Percentiles rank a stretch among this genome's conserved stretches.
phyloP scores from a whole-genome alignment of 2,329 filamentous ascomycete species.

The Ophiocordyceps sinensis region DNA sequence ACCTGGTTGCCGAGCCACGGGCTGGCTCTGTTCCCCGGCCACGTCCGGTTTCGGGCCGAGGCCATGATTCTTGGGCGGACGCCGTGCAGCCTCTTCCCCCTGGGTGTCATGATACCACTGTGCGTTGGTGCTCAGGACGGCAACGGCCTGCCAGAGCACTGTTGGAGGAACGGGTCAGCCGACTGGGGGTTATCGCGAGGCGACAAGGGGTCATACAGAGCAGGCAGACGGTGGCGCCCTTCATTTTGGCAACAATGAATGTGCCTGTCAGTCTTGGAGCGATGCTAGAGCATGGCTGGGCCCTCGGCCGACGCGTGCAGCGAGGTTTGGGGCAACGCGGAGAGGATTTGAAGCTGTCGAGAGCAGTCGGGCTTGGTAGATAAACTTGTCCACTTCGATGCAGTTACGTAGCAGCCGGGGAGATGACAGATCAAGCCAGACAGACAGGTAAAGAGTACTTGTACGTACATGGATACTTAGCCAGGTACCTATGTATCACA shows the following conservation, averaged over 20 bases:
- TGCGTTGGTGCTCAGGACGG: constrained; percentile 21
- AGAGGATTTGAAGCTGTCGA: constrained; percentile 1
- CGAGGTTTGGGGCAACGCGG: not conserved
- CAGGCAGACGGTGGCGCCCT: constrained; percentile 23
- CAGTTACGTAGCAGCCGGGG: not conserved
- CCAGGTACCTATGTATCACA: too few relatives aligned
- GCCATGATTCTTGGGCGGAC: constrained; percentile 16
- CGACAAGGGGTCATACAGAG: constrained; percentile 19
- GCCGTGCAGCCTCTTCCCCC: constrained; percentile 14
- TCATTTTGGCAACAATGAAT: constrained; percentile 24
- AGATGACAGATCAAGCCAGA: not conserved
- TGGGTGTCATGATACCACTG: constrained; percentile 21
- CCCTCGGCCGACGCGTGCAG: not conserved
- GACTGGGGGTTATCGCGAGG: not conserved
- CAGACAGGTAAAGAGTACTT: too few relatives aligned
- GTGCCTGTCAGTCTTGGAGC: constrained; percentile 9
- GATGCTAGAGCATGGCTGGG: constrained; percentile 15
- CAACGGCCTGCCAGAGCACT: constrained; percentile 33
- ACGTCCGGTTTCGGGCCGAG: constrained; percentile 16
- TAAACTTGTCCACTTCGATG: constrained; percentile 7
- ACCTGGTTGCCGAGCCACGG: constrained; percentile 22
- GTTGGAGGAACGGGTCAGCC: not conserved
- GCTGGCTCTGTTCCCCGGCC: constrained; percentile 12
- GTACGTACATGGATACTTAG: too few relatives aligned
- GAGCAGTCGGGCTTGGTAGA: not conserved